Evolutionary conservation across 1,139 yeast species (phyloP).

Genomic region (Yamadazyma trypodendri): DNA sequence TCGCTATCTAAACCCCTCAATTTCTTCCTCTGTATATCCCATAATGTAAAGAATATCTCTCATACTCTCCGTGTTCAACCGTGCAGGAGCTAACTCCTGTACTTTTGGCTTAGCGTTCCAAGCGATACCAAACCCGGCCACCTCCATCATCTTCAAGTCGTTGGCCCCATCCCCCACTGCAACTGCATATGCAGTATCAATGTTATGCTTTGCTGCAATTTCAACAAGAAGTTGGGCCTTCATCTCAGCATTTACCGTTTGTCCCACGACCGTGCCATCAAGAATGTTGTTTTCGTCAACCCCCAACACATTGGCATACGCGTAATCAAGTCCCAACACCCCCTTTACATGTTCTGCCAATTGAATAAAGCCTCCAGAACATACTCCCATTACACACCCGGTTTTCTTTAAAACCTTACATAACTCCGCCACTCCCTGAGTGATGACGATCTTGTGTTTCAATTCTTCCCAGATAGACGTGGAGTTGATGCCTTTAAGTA

Average conservation of each 20-base stretch:
- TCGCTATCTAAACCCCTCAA: conserved; percentile 21
- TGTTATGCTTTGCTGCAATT: conserved; percentile 62
- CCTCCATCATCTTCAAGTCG: conserved; percentile 88
- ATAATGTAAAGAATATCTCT: conserved; percentile 75
- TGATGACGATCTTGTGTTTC: conserved; percentile 64
- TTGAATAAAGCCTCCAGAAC: conserved; percentile 94
- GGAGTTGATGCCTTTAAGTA: conserved; percentile 78
- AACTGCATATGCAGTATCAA: conserved; percentile 58
- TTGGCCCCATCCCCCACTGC: conserved; percentile 99
- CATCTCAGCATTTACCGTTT: conserved; percentile 79
- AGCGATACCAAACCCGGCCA: conserved; percentile 92
- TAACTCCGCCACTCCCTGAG: conserved; percentile 80
- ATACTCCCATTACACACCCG: conserved; percentile 77
- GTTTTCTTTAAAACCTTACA: conserved; percentile 57
- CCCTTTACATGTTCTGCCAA: conserved; percentile 75
- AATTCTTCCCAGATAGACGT: conserved; percentile 76
- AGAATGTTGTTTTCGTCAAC: conserved; percentile 50
- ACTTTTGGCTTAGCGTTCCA: conserved; percentile 97
- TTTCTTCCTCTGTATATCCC: conserved; percentile 69
- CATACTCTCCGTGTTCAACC: conserved; percentile 69
- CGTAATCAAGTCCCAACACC: conserved; percentile 74
- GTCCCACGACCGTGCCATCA: conserved; percentile 62
- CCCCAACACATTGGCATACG: conserved; percentile 77
- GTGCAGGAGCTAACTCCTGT: conserved; percentile 75
- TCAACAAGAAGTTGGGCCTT: conserved; percentile 73